Base-by-base conservation (phyloP, 805 yeast genomes). In the Yarrowia hollandica region DNA sequence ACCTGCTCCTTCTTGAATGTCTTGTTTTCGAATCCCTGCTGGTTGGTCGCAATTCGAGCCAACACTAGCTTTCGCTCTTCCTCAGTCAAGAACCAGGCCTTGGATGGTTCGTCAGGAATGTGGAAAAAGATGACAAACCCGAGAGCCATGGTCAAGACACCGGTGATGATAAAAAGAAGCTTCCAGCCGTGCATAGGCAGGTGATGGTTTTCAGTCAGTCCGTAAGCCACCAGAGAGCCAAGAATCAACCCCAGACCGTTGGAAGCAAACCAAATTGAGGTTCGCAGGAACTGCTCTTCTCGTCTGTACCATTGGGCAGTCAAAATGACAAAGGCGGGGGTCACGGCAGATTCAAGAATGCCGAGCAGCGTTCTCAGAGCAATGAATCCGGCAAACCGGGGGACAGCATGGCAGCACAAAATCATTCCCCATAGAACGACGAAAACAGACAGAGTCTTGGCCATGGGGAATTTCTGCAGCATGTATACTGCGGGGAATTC, bases 391-490 rank as follows among this genome's bases (percentile, higher is more conserved):
- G 78, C 72, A 62, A 74, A 80, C 31, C 66, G 69, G 3, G 84
- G 78, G 9, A 34, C 55, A 0, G 86, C 77, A 61, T 79, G 82
- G 18, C 81, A 71, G 34, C 80, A 73, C 30, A 83, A 69, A 16
- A 82, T 68, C 33, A 68, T 65, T 21, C 90, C 90, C 90, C 91
- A 86, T 0, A 80, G 38, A 12, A 82, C 65, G 34, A 85, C 77
- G 60, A 78, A 77, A 1, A 69, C 62, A 8, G 80, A 72, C 5
- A 79, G 74, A 2, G 82, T 70, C 64, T 80, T 82, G 9, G 83
- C 78, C 63, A 85, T 75, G 4, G 85, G 86, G 58, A 82, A 78
- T 59, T 74, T 75, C 68, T 86, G 90, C 21, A 83, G 67, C 1
- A 77, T 54, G 52, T 71, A 65, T 9, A 75, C 69, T 3, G 79